Base-by-base conservation (phyloP, 1,284 basidiomycete species). In the Singerocomus rubriflavus region DNA sequence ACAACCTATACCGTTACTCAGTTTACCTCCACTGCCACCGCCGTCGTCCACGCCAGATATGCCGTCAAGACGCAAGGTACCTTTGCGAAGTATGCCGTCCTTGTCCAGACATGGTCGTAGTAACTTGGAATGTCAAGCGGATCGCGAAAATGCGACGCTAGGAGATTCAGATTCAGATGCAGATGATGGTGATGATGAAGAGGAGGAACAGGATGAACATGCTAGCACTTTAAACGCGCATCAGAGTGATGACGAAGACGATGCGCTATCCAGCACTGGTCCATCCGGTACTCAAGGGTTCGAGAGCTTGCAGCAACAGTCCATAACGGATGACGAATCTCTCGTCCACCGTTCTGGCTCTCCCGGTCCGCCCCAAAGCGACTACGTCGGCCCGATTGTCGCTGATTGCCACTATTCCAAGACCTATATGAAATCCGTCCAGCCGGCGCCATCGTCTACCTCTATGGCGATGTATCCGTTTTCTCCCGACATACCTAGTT, bases 51-150 rank as follows among this genome's bases (percentile, higher is more conserved):
- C 44, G 54, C 44, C 53, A 42, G 50, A 51, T n/a, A 13, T 61
- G 37, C 46, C 54, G 3, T 58, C 61, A 35, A 64, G 53, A 37
- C 48, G 47, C 30, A 58, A 50, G 10, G 58, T 59, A 25, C 66
- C 71, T 5, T 54, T 81, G 44, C 69, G 73, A 33, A 77, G 71
- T 52, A 72, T 82, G 61, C 80, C 80, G 17, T 76, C 73, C 25
- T 58, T 83, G 45, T 74, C 74, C 25, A 71, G 73, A 68, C 70
- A 74, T 44, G 78, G 78, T 14, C 63, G 57, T 17, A 65, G 61
- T 50, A 64, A 68, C 16, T 46, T 51, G n/a, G 72, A 70, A 35
- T 63, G 62, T n/a, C 61, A 63, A 51, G 66, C 65, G 8, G 70
- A 73, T 43, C 71, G 72, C 50, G 74, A 76, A 31, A 67, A 69